phyloP scores from a whole-genome alignment of 2,329 filamentous ascomycete species.

The Penicillium aurantiogriseum region DNA sequence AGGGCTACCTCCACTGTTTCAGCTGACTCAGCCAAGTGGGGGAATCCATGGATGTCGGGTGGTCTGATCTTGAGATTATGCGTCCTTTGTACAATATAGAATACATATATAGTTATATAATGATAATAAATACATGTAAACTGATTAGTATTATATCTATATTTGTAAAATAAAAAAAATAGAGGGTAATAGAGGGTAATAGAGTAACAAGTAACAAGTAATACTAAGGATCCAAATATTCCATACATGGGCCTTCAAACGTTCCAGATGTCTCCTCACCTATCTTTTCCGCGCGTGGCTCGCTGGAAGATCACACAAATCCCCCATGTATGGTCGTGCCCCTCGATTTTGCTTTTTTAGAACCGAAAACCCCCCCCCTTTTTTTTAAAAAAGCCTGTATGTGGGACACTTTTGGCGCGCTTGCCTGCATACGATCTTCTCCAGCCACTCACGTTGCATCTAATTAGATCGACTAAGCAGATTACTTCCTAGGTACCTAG shows the following conservation, averaged over 20 bases:
- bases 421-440: conserved; percentile 9
- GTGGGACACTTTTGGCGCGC: conserved; percentile 2
- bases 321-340: background rate
- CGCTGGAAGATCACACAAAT: background rate
- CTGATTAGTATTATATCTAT: too few species aligned
- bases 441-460: conserved; percentile 18
- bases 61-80: conserved; percentile 1
- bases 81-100: background rate
- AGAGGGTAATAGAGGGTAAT: too few species aligned
- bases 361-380: background rate
- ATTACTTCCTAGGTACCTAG: background rate
- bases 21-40: background rate
- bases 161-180: too few species aligned
- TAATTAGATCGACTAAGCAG: conserved; percentile 21
- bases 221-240: too few species aligned
- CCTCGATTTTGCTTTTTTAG: background rate
- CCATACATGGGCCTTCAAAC: too few species aligned
- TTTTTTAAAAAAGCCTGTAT: background rate
- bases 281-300: conserved; percentile 6
- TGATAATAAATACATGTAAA: background rate
- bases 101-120: background rate
- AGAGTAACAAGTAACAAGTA: too few species aligned
- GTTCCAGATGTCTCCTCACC: too few species aligned
- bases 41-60: background rate
- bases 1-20: background rate